A percentile compares a stretch with the other conserved stretches of the same genome.
These are phyloP conservation scores for Russula sp. DNA, from an alignment of 768 basidiomycete species.

Conservation along the genomic window DNA sequence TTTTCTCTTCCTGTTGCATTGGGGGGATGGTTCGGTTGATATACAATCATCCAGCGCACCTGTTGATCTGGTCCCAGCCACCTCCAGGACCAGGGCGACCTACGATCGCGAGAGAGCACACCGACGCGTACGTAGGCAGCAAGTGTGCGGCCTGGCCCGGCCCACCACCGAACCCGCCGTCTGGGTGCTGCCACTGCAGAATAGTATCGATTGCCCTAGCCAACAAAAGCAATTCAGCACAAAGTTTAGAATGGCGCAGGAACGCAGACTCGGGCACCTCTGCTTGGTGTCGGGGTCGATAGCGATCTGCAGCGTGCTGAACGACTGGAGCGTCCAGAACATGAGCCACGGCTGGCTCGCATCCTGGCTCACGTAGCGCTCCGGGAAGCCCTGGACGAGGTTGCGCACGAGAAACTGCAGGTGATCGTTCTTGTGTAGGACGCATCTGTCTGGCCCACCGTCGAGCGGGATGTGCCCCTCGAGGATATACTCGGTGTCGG, in stretches of 20 bases:
- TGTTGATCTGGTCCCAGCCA: conserved; percentile 84
- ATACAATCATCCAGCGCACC: conserved; percentile 39
- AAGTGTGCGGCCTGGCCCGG: conserved; percentile 85
- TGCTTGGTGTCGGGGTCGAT: conserved; percentile 75
- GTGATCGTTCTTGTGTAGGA: conserved; percentile 59
- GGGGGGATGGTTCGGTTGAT: background rate
- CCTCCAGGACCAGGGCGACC: conserved; percentile 66
- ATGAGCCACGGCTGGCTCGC: conserved; percentile 94
- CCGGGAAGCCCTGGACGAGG: conserved; percentile 74
- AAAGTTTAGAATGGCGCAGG: background rate
- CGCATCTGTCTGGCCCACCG: conserved; percentile 29
- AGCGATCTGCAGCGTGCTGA: conserved; percentile 70
- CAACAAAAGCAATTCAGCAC: conserved; percentile 8
- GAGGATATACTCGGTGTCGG: conserved; percentile 62
- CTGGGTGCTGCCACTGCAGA: conserved; percentile 72
- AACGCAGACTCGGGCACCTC: conserved; percentile 40
- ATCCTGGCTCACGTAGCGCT: conserved; percentile 76
- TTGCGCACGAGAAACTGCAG: conserved; percentile 69
- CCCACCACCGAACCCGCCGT: conserved; percentile 91
- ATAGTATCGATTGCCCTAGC: conserved; percentile 74
- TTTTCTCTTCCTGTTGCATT: conserved; percentile 43
- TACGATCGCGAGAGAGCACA: conserved; percentile 77
- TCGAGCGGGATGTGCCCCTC: conserved; percentile 43
- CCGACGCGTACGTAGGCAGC: conserved; percentile 83
- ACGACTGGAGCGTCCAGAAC: conserved; percentile 87